Conservation (phyloP, 106 monocot species). For the Dendrobium officinale region DNA sequence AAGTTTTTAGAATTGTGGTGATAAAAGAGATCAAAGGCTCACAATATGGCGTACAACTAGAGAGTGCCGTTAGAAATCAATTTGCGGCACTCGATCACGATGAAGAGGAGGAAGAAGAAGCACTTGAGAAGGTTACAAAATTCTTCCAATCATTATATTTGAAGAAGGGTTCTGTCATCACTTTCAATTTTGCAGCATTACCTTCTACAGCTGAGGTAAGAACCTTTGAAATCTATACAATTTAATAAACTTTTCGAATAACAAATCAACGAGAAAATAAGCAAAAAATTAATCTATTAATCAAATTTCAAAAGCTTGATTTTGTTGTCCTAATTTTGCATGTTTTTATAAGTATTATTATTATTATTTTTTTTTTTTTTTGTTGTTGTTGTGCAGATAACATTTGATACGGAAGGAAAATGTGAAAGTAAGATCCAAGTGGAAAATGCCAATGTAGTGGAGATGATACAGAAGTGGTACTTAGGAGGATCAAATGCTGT, state of each 20-base stretch:
- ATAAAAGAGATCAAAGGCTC: constrained; percentile 96
- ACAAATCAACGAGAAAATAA: neutral
- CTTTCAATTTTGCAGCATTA: constrained; percentile 46
- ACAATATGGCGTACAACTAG: constrained; percentile 76
- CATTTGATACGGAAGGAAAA: constrained; percentile 60
- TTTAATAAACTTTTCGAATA: no score
- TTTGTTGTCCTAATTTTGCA: no score
- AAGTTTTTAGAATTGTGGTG: constrained; percentile 61
- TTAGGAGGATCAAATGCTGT: constrained; percentile 65
- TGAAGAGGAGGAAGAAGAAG: constrained; percentile 82
- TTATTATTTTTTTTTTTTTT: neutral
- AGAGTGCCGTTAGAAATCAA: constrained; percentile 66
- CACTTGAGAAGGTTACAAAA: constrained; percentile 56
- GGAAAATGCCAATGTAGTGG: constrained; percentile 62
- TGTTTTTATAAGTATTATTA: no score
- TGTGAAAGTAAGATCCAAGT: constrained; percentile 49
- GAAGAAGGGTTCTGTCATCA: constrained; percentile 59
- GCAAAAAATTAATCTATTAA: neutral
- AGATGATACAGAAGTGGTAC: constrained; percentile 87
- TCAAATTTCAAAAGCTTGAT: neutral
- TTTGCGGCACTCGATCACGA: constrained; percentile 61
- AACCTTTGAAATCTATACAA: neutral
- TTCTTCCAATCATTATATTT: constrained; percentile 87
- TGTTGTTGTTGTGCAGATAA: constrained; percentile 29
- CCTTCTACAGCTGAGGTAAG: constrained; percentile 41